Percentiles rank a stretch among this genome's conserved stretches.
Evolutionary conservation across 2,329 filamentous ascomycete species (phyloP).

Genomic region (Ceratocystis cubensis): DNA sequence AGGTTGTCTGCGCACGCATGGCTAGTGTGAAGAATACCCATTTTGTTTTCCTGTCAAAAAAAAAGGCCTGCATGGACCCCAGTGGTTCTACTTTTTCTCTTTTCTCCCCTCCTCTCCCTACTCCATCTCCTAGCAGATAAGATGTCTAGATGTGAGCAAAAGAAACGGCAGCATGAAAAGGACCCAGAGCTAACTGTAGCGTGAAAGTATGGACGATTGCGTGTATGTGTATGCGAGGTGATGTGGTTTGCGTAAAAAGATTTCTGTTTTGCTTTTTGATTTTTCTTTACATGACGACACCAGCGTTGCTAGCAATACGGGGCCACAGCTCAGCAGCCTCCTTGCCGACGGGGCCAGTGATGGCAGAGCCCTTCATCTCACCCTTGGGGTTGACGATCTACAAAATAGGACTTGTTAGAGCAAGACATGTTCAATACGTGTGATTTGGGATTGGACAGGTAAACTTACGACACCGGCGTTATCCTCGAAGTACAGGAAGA

Average conservation of each 20-base stretch:
- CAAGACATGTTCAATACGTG: background rate
- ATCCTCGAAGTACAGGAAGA: conserved; percentile 99
- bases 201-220: conserved; percentile 11
- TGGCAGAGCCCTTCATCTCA: conserved; percentile 99
- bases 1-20: background rate
- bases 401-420: no score
- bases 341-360: conserved; percentile 98
- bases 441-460: background rate
- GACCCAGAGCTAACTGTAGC: background rate
- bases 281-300: conserved; percentile 91
- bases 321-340: conserved; percentile 99
- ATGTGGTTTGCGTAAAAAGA: conserved; percentile 21
- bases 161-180: conserved; percentile 1
- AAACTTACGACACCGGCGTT: conserved; percentile 92
- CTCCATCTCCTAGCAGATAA: background rate
- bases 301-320: conserved; percentile 99
- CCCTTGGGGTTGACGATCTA: conserved; percentile 99
- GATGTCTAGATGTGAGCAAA: background rate
- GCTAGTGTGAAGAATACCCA: background rate
- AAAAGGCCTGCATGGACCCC: conserved; percentile 3
- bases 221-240: conserved; percentile 12
- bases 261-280: conserved; percentile 24
- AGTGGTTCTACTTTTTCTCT: background rate
- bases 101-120: background rate
- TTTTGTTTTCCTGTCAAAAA: conserved; percentile 14